phyloP scores from a whole-genome alignment of 1,139 yeast genomes.

The Groenewaldozyma sp. region DNA sequence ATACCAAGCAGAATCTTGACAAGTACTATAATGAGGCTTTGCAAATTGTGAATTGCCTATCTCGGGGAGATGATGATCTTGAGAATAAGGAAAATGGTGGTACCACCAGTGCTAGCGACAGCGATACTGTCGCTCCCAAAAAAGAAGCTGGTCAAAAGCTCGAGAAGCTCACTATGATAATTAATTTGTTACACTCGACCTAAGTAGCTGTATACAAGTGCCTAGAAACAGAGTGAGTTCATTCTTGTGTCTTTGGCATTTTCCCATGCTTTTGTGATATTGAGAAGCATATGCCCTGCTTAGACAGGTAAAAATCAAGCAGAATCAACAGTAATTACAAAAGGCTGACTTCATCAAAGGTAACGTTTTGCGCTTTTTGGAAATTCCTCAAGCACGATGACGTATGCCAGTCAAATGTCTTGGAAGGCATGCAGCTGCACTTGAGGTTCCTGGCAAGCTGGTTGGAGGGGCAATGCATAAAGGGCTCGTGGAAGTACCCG shows the following conservation, averaged over 20 bases:
- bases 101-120: too few relatives aligned
- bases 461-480: conserved; percentile 58
- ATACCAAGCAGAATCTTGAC: conserved; percentile 21
- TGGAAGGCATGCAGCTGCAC: conserved; percentile 17
- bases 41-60: conserved; percentile 14
- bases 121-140: too few relatives aligned
- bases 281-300: too few relatives aligned
- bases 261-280: too few relatives aligned
- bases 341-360: conserved; percentile 1
- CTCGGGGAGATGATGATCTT: too few relatives aligned
- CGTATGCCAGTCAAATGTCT: conserved; percentile 21
- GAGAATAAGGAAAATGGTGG: too few relatives aligned
- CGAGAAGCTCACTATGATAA: conserved; percentile 11
- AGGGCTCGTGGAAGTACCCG: conserved; percentile 72
- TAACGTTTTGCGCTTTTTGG: conserved; percentile 14
- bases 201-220: too few relatives aligned
- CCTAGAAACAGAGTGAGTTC: too few relatives aligned
- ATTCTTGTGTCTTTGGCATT: too few relatives aligned
- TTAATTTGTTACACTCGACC: conserved; percentile 6
- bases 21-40: conserved; percentile 16
- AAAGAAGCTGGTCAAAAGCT: conserved; percentile 11
- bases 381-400: conserved; percentile 20
- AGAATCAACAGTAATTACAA: too few relatives aligned
- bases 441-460: conserved; percentile 14
- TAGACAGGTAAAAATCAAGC: too few relatives aligned